Percentiles rank a stretch among this genome's conserved stretches.
Conservation (phyloP, 352 stramenopile genomes). For the Globisporangium okanoganense region DNA sequence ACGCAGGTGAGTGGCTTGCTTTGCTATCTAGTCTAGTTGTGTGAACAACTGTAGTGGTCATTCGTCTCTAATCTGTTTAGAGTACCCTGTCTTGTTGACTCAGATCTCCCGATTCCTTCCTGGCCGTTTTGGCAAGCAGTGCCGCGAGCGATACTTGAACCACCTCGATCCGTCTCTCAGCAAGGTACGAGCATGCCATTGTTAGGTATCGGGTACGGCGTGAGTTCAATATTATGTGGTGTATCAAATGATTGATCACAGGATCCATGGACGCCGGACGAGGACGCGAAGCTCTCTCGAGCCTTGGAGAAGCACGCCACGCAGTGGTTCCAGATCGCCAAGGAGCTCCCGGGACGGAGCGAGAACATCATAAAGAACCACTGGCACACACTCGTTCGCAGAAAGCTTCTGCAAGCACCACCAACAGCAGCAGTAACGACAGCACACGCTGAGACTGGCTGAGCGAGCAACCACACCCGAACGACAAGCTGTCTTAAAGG, state of each 20-base stretch:
- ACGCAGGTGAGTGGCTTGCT: conserved; percentile 43
- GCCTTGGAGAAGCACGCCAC: conserved; percentile 23
- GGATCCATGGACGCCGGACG: conserved; percentile 39
- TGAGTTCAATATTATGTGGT: no score
- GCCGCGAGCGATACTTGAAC: conserved; percentile 68
- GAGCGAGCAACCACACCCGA: no score
- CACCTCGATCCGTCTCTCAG: conserved; percentile 45
- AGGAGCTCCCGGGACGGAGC: conserved; percentile 39
- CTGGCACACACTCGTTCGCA: conserved; percentile 35
- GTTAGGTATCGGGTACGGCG: no score
- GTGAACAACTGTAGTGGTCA: no score
- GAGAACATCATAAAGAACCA: conserved; percentile 73
- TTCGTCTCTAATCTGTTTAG: no score
- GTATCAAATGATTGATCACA: no score
- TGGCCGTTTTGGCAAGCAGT: conserved; percentile 62
- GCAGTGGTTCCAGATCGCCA: conserved; percentile 46
- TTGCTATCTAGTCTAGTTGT: no score
- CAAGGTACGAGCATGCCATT: no score
- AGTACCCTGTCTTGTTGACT: no score
- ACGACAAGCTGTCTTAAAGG: no score
- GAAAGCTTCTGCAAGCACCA: conserved; percentile 12
- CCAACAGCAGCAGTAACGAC: not conserved
- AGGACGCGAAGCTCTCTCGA: conserved; percentile 35
- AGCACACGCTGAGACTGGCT: not conserved
- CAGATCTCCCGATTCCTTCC: conserved; percentile 59